A percentile compares a stretch with the other conserved stretches of the same genome.
phyloP scores from a whole-genome alignment of 2,329 filamentous ascomycete species.

The Cladosporium phlei region DNA sequence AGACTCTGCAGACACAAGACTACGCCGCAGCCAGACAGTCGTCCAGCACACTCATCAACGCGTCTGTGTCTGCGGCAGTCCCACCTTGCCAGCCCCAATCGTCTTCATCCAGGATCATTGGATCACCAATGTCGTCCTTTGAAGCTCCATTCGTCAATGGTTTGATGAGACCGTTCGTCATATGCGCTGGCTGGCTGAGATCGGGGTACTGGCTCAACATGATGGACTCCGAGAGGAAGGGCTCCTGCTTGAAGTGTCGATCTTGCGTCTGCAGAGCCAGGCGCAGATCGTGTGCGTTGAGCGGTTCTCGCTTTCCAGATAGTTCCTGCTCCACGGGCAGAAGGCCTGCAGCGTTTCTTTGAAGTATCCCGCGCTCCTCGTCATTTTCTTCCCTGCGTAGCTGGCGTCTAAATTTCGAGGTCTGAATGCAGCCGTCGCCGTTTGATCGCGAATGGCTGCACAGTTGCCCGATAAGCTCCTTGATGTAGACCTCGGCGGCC shows the following conservation, averaged over 20 bases:
- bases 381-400: slow-evolving; percentile 71
- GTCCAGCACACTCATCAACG: slow-evolving; percentile 36
- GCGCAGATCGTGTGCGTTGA: slow-evolving; percentile 74
- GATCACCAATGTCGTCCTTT: slow-evolving; percentile 25
- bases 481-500: slow-evolving; percentile 59
- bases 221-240: slow-evolving; percentile 66
- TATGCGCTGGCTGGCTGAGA: slow-evolving; percentile 13
- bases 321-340: slow-evolving; percentile 77
- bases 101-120: slow-evolving; percentile 33
- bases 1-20: too few relatives aligned
- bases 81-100: slow-evolving; percentile 38
- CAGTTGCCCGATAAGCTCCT: slow-evolving; percentile 54
- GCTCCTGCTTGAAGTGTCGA: slow-evolving; percentile 70
- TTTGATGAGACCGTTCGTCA: slow-evolving; percentile 8
- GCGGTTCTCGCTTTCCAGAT: slow-evolving; percentile 63
- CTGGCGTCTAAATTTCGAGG: slow-evolving; percentile 69
- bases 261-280: slow-evolving; percentile 73
- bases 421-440: slow-evolving; percentile 60
- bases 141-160: slow-evolving; percentile 21
- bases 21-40: slow-evolving; percentile 26
- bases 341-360: slow-evolving; percentile 69
- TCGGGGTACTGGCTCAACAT: slow-evolving; percentile 39
- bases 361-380: slow-evolving; percentile 66
- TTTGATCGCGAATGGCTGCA: slow-evolving; percentile 53
- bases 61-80: slow-evolving; percentile 24